phyloP scores from a whole-genome alignment of 2,329 filamentous ascomycete species.

The Hymenoscyphus fraxineus region DNA sequence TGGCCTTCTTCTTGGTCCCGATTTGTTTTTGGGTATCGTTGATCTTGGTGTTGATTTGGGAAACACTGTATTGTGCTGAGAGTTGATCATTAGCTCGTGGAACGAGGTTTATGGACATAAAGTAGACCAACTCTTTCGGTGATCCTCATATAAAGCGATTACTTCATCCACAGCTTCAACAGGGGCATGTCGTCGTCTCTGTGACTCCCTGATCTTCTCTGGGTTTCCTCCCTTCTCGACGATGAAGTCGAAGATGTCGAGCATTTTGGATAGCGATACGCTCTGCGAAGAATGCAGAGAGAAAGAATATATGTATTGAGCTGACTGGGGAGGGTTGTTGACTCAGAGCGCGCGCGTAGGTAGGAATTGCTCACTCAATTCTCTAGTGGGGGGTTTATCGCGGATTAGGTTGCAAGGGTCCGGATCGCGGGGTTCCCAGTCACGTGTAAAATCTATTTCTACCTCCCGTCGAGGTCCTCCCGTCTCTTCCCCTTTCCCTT shows the following conservation, averaged over 20 bases:
- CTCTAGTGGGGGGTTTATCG: constrained; percentile 8
- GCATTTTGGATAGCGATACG: constrained; percentile 46
- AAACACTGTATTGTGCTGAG: constrained; percentile 68
- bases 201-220: constrained; percentile 86
- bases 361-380: constrained; percentile 9
- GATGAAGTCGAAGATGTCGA: constrained; percentile 76
- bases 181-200: constrained; percentile 74
- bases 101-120: not conserved
- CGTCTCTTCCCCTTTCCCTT: too few relatives aligned
- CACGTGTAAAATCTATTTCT: not conserved
- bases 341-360: constrained; percentile 8
- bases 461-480: too few relatives aligned
- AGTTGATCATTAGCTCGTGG: not conserved
- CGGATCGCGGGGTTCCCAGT: constrained; percentile 8
- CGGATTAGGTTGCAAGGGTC: not conserved
- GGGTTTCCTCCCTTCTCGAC: constrained; percentile 86
- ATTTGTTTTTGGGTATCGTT: constrained; percentile 90
- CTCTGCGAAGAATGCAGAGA: not conserved
- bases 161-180: constrained; percentile 88
- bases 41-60: constrained; percentile 78
- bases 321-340: not conserved
- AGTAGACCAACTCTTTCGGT: constrained; percentile 61
- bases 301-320: not conserved
- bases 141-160: constrained; percentile 80
- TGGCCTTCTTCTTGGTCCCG: constrained; percentile 86